Conservation (phyloP, 2,329 filamentous ascomycete species). For the Fusarium beomiforme region DNA sequence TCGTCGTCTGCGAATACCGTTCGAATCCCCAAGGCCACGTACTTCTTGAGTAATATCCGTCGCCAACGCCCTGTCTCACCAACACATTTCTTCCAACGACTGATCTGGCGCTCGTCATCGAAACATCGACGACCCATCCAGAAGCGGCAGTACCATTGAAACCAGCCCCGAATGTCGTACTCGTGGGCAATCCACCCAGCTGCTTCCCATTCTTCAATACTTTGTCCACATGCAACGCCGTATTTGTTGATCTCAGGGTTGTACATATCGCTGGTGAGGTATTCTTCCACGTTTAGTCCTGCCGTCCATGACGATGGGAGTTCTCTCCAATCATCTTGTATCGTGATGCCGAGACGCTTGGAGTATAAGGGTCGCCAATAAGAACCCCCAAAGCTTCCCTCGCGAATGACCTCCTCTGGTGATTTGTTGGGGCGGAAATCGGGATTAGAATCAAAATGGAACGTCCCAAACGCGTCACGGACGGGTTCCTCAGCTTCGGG, state of each 20-base stretch:
- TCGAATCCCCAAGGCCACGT: slow-evolving; percentile 8
- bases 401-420: slow-evolving; percentile 12
- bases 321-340: slow-evolving; percentile 14
- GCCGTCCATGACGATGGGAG: not conserved
- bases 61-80: slow-evolving; percentile 20
- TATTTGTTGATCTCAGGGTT: slow-evolving; percentile 21
- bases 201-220: slow-evolving; percentile 24
- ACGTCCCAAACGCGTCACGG: not conserved
- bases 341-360: not conserved
- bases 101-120: slow-evolving; percentile 19
- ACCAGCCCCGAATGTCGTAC: slow-evolving; percentile 13
- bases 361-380: slow-evolving; percentile 15
- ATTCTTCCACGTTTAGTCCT: not conserved
- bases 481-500: not conserved
- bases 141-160: slow-evolving; percentile 19
- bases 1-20: slow-evolving; percentile 16
- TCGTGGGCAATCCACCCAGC: slow-evolving; percentile 21
- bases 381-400: slow-evolving; percentile 21
- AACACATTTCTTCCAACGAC: slow-evolving; percentile 25
- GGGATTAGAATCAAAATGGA: not conserved
- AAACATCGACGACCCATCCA: slow-evolving; percentile 18
- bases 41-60: slow-evolving; percentile 10
- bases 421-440: slow-evolving; percentile 21
- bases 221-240: slow-evolving; percentile 15
- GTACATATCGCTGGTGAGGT: not conserved